Evolutionary conservation across 2,329 filamentous ascomycete species (phyloP).

Genomic region (Pseudohalonectria lignicola): DNA sequence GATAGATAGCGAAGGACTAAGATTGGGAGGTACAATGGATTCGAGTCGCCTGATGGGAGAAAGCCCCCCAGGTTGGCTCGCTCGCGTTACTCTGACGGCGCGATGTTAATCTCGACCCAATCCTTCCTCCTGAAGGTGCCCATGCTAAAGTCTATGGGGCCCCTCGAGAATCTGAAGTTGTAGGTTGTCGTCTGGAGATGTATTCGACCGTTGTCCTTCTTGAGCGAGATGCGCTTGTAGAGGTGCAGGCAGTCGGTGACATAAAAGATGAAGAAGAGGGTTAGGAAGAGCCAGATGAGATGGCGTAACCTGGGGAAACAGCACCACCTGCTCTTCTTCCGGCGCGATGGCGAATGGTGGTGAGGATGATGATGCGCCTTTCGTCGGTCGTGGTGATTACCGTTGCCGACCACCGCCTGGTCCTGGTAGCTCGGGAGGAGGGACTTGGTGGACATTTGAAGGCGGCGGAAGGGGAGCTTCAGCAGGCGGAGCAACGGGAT

Average conservation of each 20-base stretch:
- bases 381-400: not conserved
- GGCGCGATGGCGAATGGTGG: conserved; percentile 1
- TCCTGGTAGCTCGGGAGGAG: conserved; percentile 3
- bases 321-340: conserved; percentile 1
- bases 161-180: conserved; percentile 3
- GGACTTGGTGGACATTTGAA: conserved; percentile 1
- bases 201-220: conserved; percentile 1
- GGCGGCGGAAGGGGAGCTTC: not conserved
- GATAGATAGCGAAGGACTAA: no score
- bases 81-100: not conserved
- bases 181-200: conserved; percentile 3
- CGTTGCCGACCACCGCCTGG: not conserved
- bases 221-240: conserved; percentile 3
- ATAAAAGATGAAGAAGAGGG: conserved; percentile 1
- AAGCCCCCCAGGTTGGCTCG: no score
- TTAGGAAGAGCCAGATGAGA: not conserved
- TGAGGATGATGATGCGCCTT: not conserved
- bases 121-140: conserved; percentile 1
- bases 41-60: no score
- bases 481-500: not conserved
- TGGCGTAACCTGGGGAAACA: not conserved
- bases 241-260: conserved; percentile 2
- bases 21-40: no score
- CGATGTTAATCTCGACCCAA: not conserved
- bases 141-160: conserved; percentile 1